Conservation (phyloP, 805 yeast genomes). For the Torulaspora gathmanii region DNA sequence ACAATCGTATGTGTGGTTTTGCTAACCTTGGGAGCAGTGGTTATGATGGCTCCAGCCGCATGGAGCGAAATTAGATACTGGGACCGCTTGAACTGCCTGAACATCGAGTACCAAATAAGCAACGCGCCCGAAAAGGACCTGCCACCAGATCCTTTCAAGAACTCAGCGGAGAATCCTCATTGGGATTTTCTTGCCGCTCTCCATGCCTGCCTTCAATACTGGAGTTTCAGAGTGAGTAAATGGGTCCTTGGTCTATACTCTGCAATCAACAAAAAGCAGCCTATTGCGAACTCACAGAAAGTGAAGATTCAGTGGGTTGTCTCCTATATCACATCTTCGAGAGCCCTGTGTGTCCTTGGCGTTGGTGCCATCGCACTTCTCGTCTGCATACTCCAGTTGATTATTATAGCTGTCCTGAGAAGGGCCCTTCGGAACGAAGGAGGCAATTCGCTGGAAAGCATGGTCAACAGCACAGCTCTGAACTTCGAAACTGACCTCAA, state of each 20-base stretch:
- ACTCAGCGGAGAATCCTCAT: background rate
- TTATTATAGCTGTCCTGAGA: slow-evolving; percentile 37
- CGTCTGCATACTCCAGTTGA: slow-evolving; percentile 50
- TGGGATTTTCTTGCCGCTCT: slow-evolving; percentile 22
- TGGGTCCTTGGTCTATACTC: background rate
- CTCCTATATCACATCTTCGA: slow-evolving; percentile 47
- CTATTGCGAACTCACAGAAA: slow-evolving; percentile 1
- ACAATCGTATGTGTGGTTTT: slow-evolving; percentile 40
- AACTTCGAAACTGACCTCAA: slow-evolving; percentile 35
- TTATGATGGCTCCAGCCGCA: slow-evolving; percentile 41
- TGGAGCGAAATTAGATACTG: slow-evolving; percentile 47
- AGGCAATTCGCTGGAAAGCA: background rate
- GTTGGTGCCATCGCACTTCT: slow-evolving; percentile 56
- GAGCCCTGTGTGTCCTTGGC: slow-evolving; percentile 47
- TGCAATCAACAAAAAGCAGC: background rate
- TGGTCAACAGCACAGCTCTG: slow-evolving; percentile 8
- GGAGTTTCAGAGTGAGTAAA: slow-evolving; percentile 18
- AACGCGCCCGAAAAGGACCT: slow-evolving; percentile 2
- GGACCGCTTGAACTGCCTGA: slow-evolving; percentile 41
- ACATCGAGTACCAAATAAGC: slow-evolving; percentile 21
- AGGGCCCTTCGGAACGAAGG: slow-evolving; percentile 5
- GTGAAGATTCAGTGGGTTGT: slow-evolving; percentile 37
- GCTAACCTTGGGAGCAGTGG: slow-evolving; percentile 40
- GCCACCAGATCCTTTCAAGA: slow-evolving; percentile 2
- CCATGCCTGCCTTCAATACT: slow-evolving; percentile 21